phyloP scores from a whole-genome alignment of 306 rosid species.

The Cyamopsis tetragonoloba region DNA sequence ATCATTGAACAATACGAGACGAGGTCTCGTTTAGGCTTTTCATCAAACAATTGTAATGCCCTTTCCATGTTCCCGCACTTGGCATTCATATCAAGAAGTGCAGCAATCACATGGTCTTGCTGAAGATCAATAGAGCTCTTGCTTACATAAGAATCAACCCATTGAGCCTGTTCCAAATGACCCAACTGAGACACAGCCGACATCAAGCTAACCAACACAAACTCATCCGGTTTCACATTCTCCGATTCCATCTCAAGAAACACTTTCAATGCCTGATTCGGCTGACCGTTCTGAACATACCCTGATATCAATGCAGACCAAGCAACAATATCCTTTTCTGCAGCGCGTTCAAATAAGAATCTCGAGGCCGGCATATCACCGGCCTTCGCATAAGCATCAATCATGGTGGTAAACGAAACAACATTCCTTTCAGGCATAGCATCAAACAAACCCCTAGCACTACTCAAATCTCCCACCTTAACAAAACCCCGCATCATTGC shows the following conservation, averaged over 20 bases:
- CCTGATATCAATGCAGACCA: constrained; percentile 79
- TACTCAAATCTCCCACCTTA: constrained; percentile 48
- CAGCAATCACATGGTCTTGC: constrained; percentile 52
- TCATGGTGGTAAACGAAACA: constrained; percentile 65
- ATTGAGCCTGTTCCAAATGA: constrained; percentile 45
- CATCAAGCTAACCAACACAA: constrained; percentile 66
- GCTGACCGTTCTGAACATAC: constrained; percentile 61
- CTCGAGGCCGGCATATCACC: constrained; percentile 70
- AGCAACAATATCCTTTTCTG: constrained; percentile 49
- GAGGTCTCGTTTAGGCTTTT: constrained; percentile 45
- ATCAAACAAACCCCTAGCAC: constrained; percentile 55
- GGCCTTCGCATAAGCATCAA: constrained; percentile 72
- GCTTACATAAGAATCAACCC: constrained; percentile 58
- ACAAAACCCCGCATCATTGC: constrained; percentile 50
- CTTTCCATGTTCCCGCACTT: constrained; percentile 79
- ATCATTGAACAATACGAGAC: constrained; percentile 67
- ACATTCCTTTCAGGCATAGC: constrained; percentile 66
- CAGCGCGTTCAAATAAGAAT: constrained; percentile 48
- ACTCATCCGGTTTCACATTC: constrained; percentile 65
- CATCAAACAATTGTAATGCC: constrained; percentile 48
- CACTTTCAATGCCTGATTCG: constrained; percentile 45
- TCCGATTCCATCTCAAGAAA: constrained; percentile 55
- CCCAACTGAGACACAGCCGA: constrained; percentile 70
- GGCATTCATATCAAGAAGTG: constrained; percentile 81
- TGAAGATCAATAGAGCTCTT: constrained; percentile 35